Percentiles rank a stretch among this genome's conserved stretches.
phyloP scores from a whole-genome alignment of 169 alveolate species.

The Perkinsus olseni region DNA sequence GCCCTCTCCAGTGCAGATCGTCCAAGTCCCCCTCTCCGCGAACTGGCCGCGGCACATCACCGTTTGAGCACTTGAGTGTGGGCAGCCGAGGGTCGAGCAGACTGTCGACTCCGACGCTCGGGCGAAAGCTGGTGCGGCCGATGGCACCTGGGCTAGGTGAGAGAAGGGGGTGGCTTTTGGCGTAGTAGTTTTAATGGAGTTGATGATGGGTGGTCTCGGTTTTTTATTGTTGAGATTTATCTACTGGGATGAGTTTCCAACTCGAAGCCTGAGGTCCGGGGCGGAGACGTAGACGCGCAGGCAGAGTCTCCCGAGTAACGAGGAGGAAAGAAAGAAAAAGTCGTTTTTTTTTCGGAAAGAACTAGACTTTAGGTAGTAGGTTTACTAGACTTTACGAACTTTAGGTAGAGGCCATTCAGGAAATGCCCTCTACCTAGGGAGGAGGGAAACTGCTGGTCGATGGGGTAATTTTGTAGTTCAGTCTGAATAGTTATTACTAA shows the following conservation, averaged over 20 bases:
- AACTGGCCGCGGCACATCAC: not conserved
- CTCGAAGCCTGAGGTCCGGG: not conserved
- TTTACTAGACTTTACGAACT: not conserved
- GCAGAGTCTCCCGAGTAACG: no score
- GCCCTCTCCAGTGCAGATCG: not conserved
- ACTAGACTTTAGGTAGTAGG: not conserved
- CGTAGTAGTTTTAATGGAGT: no score
- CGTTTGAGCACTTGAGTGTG: not conserved
- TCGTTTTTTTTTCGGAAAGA: not conserved
- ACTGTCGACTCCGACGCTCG: not conserved
- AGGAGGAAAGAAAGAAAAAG: no score
- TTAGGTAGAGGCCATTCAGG: not conserved
- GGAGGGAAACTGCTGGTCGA: no score
- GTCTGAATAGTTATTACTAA: no score
- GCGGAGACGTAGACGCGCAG: no score
- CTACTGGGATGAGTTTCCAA: no score
- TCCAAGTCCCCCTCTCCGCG: no score
- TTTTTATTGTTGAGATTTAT: no score
- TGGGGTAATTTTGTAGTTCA: no score
- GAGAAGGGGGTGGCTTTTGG: not conserved
- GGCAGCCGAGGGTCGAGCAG: not conserved
- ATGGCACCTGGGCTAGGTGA: not conserved
- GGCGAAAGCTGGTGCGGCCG: not conserved
- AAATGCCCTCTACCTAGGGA: not conserved
- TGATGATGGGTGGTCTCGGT: no score